Evolutionary conservation across 306 rosid genomes (phyloP), one percentile per base, ranked within the genome.

Genomic region (Hippophae rhamnoides): DNA sequence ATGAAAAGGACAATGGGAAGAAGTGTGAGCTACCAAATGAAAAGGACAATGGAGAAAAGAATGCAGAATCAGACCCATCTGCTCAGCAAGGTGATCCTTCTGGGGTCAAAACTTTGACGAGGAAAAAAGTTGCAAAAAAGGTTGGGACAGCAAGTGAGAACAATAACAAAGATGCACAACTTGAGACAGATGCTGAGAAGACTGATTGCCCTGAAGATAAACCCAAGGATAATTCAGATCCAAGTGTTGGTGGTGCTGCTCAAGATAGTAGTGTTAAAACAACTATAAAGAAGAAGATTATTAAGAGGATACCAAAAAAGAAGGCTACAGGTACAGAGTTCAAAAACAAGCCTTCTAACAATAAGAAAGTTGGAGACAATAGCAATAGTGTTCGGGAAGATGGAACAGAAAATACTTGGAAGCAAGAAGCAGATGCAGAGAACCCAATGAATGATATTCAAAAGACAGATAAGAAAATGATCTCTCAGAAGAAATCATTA

Each of bases 251-350:
- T 73, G 57, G 72, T 58, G 79, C 47, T 45, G 66, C 41, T 40
- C 69, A 67, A 61, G 82, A 62, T 70, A 43, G 77, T 50, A n/a
- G 73, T 62, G 78, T 26, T 12, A 93, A 88, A 75, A 72, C 83
- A 60, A 65, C 65, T 14, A 85, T 81, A 27, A 87, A 80, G 84
- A 92, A 72, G 84, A 92, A 92, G 81, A 65, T 92, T 12, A 88
- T 93, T 65, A 93, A 80, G 74, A 86, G 92, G 71, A 82, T 93
- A 14, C 82, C 94, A 25, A 93, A 88, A 66, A 84, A 66, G 69
- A 92, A 93, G 69, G 87, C 76, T 9, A 54, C 81, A 72, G 75
- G 40, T 38, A 83, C 65, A 66, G 79, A 65, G 56, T 67, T 80
- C 50, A 63, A 71, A 38, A 49, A 79, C 59, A 79, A 47, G 61